A percentile compares a stretch with the other conserved stretches of the same genome.
Evolutionary conservation across 352 stramenopile species (phyloP).

Genomic region (Pythium apleroticum): DNA sequence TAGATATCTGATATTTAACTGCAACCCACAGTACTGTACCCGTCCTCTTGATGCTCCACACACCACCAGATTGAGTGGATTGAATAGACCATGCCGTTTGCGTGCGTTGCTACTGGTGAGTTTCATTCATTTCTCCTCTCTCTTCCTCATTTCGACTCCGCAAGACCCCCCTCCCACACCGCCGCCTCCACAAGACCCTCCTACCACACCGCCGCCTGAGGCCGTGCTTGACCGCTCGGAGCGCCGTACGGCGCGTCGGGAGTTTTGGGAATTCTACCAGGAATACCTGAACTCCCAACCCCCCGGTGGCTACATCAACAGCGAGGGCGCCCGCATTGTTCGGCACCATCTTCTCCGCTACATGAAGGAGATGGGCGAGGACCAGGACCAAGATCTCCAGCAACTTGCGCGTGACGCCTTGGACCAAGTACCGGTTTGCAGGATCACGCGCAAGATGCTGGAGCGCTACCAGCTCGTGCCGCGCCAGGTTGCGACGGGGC

Average conservation of each 20-base stretch:
- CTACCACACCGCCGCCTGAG: background rate
- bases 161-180: background rate
- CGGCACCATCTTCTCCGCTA: background rate
- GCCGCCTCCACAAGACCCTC: too few species aligned
- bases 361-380: background rate
- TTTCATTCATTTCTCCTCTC: background rate
- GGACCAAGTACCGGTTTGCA: background rate
- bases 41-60: background rate
- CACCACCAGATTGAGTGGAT: background rate
- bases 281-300: background rate
- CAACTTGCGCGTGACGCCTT: background rate
- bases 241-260: background rate
- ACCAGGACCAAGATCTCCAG: constrained; percentile 1
- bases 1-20: background rate
- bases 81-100: background rate
- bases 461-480: background rate
- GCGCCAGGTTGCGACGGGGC: background rate
- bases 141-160: background rate
- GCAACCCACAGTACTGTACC: background rate
- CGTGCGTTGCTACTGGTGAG: background rate
- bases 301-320: background rate
- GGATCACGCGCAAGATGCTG: constrained; percentile 3
- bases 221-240: background rate
- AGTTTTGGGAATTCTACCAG: background rate
- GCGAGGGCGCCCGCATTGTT: background rate